A percentile compares a stretch with the other conserved stretches of the same genome.
Evolutionary conservation across 768 basidiomycete genomes (phyloP).

Genomic region (Suillus paluster): DNA sequence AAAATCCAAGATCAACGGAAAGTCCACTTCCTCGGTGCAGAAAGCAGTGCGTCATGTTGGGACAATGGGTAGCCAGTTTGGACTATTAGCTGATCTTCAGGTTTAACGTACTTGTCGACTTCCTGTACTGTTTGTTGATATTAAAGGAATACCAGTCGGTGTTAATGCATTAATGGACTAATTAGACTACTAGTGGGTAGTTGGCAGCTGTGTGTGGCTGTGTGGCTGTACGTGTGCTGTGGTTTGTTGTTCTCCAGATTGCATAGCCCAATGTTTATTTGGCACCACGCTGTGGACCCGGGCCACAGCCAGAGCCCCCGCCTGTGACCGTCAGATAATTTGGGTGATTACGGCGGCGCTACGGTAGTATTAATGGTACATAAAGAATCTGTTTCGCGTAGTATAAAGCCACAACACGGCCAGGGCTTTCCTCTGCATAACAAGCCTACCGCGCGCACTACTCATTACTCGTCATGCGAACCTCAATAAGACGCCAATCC

Average conservation of each 20-base stretch:
- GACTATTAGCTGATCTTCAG: constrained; percentile 45
- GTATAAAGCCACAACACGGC: too few species aligned
- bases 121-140: neutral
- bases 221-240: too few species aligned
- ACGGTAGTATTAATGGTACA: too few species aligned
- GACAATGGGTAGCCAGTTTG: constrained; percentile 40
- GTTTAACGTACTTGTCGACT: constrained; percentile 25
- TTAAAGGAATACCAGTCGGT: too few species aligned
- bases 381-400: too few species aligned
- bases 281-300: too few species aligned
- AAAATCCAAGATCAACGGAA: constrained; percentile 31
- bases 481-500: constrained; percentile 20
- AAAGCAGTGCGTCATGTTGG: constrained; percentile 32
- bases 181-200: neutral
- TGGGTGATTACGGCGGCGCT: too few species aligned
- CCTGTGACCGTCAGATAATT: too few species aligned
- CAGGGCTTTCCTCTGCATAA: neutral
- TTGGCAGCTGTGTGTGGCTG: too few species aligned
- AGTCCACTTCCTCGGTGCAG: constrained; percentile 5
- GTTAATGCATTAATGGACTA: neutral
- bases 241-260: too few species aligned
- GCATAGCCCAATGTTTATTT: too few species aligned
- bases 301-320: too few species aligned
- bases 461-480: neutral
- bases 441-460: neutral